Percentiles rank a stretch among this genome's conserved stretches.
Conservation (phyloP, 805 yeast species). For the Isabelozyma rhagii region DNA sequence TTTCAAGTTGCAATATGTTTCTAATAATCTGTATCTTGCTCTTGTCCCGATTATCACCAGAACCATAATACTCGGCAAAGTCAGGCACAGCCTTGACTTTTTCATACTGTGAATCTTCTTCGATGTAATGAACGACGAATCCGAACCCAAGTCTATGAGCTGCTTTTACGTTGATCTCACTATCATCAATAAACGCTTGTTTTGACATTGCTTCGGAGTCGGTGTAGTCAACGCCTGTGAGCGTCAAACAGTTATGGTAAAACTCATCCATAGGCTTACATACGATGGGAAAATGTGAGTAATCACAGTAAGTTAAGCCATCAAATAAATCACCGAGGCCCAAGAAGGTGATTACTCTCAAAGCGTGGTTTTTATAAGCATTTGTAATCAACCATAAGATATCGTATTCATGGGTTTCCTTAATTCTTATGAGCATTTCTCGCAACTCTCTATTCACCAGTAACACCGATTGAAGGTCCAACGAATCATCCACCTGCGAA, state of each 20-base stretch:
- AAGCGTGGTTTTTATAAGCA: constrained; percentile 89
- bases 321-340: constrained; percentile 94
- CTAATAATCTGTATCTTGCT: constrained; percentile 31
- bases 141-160: constrained; percentile 73
- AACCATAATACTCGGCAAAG: constrained; percentile 31
- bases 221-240: constrained; percentile 52
- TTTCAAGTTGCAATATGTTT: constrained; percentile 28
- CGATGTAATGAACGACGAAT: constrained; percentile 70
- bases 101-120: constrained; percentile 54
- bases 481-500: constrained; percentile 83
- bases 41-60: constrained; percentile 23
- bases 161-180: constrained; percentile 72
- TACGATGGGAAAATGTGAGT: constrained; percentile 60
- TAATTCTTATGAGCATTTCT: constrained; percentile 46
- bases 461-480: constrained; percentile 80
- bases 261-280: constrained; percentile 87
- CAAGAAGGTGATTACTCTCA: constrained; percentile 70
- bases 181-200: constrained; percentile 80
- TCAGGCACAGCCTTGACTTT: constrained; percentile 24
- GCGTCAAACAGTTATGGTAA: constrained; percentile 60
- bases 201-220: constrained; percentile 40
- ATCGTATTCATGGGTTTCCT: constrained; percentile 48
- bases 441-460: constrained; percentile 58
- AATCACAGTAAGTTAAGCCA: constrained; percentile 92
- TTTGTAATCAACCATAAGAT: constrained; percentile 91